These are phyloP conservation scores for Suhomyces taliae DNA, from an alignment of 1,139 yeast species.

Conservation along the genomic window DNA sequence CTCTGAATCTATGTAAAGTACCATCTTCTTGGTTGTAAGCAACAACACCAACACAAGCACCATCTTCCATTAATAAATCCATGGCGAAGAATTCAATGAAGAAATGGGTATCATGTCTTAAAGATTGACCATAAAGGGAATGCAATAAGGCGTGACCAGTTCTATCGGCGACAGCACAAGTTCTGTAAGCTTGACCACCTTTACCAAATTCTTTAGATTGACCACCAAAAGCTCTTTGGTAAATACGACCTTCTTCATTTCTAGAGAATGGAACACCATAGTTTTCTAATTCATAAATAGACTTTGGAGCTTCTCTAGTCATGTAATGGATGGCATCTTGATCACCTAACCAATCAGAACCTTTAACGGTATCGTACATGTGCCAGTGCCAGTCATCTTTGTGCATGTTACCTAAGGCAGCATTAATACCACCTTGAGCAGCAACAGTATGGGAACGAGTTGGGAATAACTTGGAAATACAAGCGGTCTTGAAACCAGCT, in stretches of 20 bases:
- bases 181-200: constrained; percentile 99
- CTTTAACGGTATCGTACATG: constrained; percentile 99
- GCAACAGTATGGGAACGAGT: constrained; percentile 99
- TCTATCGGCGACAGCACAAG: constrained; percentile 99
- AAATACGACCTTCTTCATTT: constrained; percentile 94
- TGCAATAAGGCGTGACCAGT: constrained; percentile 98
- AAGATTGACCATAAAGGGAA: constrained; percentile 93
- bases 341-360: constrained; percentile 99
- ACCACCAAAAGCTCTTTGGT: constrained; percentile 99
- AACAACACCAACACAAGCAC: constrained; percentile 94
- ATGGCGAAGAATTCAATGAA: constrained; percentile 96
- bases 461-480: constrained; percentile 95
- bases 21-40: constrained; percentile 99
- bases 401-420: constrained; percentile 98
- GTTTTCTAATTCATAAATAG: constrained; percentile 95
- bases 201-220: constrained; percentile 94
- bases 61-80: constrained; percentile 93
- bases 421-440: constrained; percentile 99
- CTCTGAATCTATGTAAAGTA: constrained; percentile 94
- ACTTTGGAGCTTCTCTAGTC: constrained; percentile 97
- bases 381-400: constrained; percentile 99
- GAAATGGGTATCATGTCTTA: constrained; percentile 95
- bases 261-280: constrained; percentile 98
- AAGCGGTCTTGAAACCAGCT: constrained; percentile 97
- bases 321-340: constrained; percentile 99